Conservation (phyloP, 495 filamentous ascomycete genomes). For the Wilcoxina mikolae region DNA sequence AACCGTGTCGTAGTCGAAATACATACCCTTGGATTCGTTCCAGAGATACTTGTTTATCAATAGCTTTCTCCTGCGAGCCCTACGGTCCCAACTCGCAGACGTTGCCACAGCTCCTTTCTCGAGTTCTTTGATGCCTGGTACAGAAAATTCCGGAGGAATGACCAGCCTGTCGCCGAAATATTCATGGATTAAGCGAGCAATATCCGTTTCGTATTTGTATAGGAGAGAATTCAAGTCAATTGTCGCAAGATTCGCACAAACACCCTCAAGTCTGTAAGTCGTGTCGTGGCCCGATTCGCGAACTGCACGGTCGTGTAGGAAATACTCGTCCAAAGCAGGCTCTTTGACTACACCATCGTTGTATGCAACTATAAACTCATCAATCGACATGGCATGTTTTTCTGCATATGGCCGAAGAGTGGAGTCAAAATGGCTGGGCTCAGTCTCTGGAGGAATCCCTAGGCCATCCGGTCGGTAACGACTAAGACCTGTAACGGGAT, state of each 20-base stretch:
- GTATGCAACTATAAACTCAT: constrained; percentile 74
- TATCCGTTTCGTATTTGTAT: constrained; percentile 93
- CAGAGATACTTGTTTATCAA: constrained; percentile 80
- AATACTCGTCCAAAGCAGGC: constrained; percentile 84
- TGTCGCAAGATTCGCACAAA: constrained; percentile 78
- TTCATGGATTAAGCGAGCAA: constrained; percentile 63
- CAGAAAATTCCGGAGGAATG: constrained; percentile 67
- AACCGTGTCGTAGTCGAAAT: constrained; percentile 85
- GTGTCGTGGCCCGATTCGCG: constrained; percentile 97
- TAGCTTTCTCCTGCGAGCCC: constrained; percentile 61
- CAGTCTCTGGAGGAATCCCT: constrained; percentile 88
- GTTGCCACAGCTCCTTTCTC: constrained; percentile 51
- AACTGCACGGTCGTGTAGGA: constrained; percentile 85
- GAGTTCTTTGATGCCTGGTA: constrained; percentile 34
- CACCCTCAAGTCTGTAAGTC: constrained; percentile 74
- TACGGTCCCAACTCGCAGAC: constrained; percentile 76
- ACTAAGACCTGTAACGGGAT: constrained; percentile 68
- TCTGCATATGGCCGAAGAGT: constrained; percentile 72
- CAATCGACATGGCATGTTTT: constrained; percentile 66
- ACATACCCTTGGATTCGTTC: constrained; percentile 83
- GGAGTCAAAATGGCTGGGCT: constrained; percentile 74
- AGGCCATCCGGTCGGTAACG: constrained; percentile 78
- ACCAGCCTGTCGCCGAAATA: constrained; percentile 64
- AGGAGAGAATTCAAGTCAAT: constrained; percentile 86
- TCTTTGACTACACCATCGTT: constrained; percentile 63